Conservation (phyloP, 208 protist genomes). For the Porcisia deanei region DNA sequence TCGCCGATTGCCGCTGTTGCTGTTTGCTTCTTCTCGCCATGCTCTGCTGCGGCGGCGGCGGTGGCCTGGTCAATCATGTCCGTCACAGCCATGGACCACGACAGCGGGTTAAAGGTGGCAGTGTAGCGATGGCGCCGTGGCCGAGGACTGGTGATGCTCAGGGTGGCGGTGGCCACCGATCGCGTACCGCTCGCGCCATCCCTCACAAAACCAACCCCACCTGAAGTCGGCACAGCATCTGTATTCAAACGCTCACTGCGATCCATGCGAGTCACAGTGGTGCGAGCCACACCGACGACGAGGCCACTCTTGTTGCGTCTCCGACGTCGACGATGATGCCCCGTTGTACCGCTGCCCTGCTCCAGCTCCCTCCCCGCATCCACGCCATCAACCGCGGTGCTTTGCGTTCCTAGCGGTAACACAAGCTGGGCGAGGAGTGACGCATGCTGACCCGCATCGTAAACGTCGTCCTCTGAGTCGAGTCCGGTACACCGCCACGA, state of each 20-base stretch:
- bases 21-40: background rate
- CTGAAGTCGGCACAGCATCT: background rate
- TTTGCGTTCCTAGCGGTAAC: conserved; percentile 1
- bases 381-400: background rate
- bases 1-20: background rate
- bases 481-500: conserved; percentile 7
- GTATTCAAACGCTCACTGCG: background rate
- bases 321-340: background rate
- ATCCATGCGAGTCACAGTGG: background rate
- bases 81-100: conserved; percentile 10
- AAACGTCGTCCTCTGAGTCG: background rate
- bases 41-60: background rate
- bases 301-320: background rate
- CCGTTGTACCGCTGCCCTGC: background rate
- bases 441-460: background rate
- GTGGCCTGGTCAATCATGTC: conserved; percentile 10
- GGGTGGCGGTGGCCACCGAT: background rate
- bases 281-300: conserved; percentile 13
- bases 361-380: background rate
- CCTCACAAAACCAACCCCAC: background rate
- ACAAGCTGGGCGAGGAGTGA: conserved; percentile 12
- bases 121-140: conserved; percentile 4
- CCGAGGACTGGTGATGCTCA: background rate
- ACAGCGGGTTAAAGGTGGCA: conserved; percentile 8
- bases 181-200: background rate